Conservation (phyloP, 257 asterid genomes). For the Rauvolfia tetraphylla region DNA sequence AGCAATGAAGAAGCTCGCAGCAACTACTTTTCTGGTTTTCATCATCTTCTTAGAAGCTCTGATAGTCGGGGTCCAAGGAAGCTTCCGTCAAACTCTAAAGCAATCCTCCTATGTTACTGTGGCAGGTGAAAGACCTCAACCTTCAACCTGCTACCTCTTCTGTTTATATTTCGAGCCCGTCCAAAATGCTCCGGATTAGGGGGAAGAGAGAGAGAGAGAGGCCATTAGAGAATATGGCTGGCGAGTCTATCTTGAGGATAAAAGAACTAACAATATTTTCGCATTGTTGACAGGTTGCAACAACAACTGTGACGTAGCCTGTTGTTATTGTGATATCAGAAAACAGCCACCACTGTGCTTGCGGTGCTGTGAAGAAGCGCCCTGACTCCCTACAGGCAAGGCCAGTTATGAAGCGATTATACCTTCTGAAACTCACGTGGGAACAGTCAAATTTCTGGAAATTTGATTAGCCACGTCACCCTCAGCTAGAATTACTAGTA, state of each 20-base stretch:
- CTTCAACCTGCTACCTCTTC: background rate
- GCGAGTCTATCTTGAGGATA: background rate
- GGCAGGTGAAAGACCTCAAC: constrained; percentile 21
- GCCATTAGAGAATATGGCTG: background rate
- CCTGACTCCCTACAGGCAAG: constrained; percentile 12
- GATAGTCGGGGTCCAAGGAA: constrained; percentile 7
- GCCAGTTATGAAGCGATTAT: background rate
- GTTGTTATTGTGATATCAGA: constrained; percentile 43
- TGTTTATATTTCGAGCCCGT: background rate
- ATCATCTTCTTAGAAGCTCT: constrained; percentile 11
- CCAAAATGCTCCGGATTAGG: background rate
- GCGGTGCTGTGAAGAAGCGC: constrained; percentile 38
- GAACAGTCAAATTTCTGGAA: background rate
- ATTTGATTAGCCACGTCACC: background rate
- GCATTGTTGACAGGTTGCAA: constrained; percentile 30
- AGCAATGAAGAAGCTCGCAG: constrained; percentile 20
- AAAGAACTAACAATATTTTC: background rate
- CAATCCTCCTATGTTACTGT: constrained; percentile 26
- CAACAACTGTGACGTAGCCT: constrained; percentile 40
- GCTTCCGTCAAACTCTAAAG: constrained; percentile 20
- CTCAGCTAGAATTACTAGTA: background rate
- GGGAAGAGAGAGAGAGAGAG: background rate
- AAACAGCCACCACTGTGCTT: constrained; percentile 41
- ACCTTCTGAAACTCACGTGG: background rate
- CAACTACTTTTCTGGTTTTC: constrained; percentile 11